A percentile compares a stretch with the other conserved stretches of the same genome.
These are phyloP conservation scores for Stachybotrys echinatus DNA, from an alignment of 2,329 filamentous ascomycete genomes.

Conservation along the genomic window DNA sequence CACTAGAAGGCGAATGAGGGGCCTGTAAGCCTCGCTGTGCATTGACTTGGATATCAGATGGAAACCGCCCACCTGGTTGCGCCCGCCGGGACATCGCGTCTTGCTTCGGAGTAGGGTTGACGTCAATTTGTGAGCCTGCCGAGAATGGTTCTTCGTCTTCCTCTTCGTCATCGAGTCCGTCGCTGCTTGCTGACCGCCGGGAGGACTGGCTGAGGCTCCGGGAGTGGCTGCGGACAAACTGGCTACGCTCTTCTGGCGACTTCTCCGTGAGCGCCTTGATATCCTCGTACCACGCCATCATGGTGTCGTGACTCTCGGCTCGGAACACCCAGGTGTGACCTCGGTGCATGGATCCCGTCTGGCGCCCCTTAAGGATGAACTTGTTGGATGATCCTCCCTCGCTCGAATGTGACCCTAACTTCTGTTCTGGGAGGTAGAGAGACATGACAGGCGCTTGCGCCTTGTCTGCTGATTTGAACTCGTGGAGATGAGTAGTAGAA, in stretches of 20 bases:
- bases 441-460: slow-evolving; percentile 93
- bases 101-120: slow-evolving; percentile 42
- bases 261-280: slow-evolving; percentile 87
- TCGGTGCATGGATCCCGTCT: slow-evolving; percentile 88
- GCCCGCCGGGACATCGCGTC: slow-evolving; percentile 59
- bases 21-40: slow-evolving; percentile 72
- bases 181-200: slow-evolving; percentile 61
- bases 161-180: slow-evolving; percentile 75
- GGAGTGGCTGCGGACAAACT: slow-evolving; percentile 78
- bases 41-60: slow-evolving; percentile 85
- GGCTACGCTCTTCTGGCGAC: slow-evolving; percentile 79
- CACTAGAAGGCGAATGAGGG: slow-evolving; percentile 74
- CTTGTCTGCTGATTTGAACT: slow-evolving; percentile 98
- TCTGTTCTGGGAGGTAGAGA: slow-evolving; percentile 88
- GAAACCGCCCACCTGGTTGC: slow-evolving; percentile 93
- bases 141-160: slow-evolving; percentile 62
- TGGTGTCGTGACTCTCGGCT: slow-evolving; percentile 77
- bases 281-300: slow-evolving; percentile 95
- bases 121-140: slow-evolving; percentile 39
- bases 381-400: slow-evolving; percentile 86
- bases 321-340: slow-evolving; percentile 69
- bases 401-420: slow-evolving; percentile 85
- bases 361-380: slow-evolving; percentile 94
- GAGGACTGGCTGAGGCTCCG: slow-evolving; percentile 69
- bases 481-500: slow-evolving; percentile 93